These are phyloP conservation scores for Leccinum subrobustum DNA, from an alignment of 1,284 basidiomycete species.

Conservation along the genomic window DNA sequence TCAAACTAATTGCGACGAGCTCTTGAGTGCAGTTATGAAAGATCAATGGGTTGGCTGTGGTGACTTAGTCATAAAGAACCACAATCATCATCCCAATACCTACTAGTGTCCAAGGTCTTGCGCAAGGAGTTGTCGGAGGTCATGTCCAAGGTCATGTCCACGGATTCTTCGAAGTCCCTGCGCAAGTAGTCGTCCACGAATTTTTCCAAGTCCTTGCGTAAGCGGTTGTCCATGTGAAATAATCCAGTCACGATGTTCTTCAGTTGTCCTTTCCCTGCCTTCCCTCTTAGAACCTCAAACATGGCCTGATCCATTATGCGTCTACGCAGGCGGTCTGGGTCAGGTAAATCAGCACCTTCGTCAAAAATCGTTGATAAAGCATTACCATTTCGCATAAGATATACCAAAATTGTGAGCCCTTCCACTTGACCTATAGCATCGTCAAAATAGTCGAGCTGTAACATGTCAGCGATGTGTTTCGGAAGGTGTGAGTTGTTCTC, in stretches of 20 bases:
- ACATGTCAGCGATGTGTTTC: background rate
- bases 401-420: background rate
- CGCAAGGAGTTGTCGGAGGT: background rate
- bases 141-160: too few relatives aligned
- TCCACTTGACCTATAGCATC: background rate
- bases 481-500: too few relatives aligned
- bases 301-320: background rate
- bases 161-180: too few relatives aligned
- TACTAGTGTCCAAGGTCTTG: background rate
- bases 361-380: background rate
- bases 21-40: constrained; percentile 6
- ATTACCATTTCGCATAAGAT: background rate
- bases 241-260: background rate
- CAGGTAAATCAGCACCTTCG: background rate
- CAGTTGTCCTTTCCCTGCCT: background rate
- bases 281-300: background rate
- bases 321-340: background rate
- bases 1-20: background rate
- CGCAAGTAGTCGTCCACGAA: too few relatives aligned
- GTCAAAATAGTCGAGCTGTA: background rate
- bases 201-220: too few relatives aligned
- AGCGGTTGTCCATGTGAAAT: background rate
- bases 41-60: background rate
- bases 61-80: too few relatives aligned
- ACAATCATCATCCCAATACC: too few relatives aligned